Evolutionary conservation across 164 flowering plant genomes (phyloP).

Genomic region (Malania oleifera): DNA sequence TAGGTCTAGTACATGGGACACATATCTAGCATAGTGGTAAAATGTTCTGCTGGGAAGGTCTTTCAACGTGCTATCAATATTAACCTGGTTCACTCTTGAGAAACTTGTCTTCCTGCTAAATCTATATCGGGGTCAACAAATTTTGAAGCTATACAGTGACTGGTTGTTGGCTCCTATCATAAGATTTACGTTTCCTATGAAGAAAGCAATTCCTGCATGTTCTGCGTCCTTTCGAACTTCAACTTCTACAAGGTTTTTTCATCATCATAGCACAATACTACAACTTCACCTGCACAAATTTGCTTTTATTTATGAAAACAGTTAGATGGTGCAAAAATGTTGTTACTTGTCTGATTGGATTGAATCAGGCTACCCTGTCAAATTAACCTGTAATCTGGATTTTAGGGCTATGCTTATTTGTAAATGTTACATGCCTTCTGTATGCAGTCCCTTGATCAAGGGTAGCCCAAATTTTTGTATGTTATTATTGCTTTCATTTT

Average conservation of each 20-base stretch:
- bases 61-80: not conserved
- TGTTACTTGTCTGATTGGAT: not conserved
- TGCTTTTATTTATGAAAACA: not conserved
- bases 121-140: too few species aligned
- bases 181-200: too few species aligned
- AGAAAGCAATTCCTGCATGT: too few species aligned
- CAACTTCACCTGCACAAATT: conserved; percentile 1
- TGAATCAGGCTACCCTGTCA: not conserved
- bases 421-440: not conserved
- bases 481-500: not conserved
- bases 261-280: too few species aligned
- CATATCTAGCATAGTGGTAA: not conserved
- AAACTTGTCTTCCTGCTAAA: too few species aligned
- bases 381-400: too few species aligned
- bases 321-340: too few species aligned
- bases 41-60: not conserved
- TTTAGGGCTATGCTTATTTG: not conserved
- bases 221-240: too few species aligned
- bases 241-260: too few species aligned
- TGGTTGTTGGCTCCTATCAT: too few species aligned
- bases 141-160: too few species aligned
- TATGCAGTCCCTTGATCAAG: not conserved
- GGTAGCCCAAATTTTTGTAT: not conserved
- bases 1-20: not conserved
- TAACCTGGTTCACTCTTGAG: not conserved